A percentile compares a stretch with the other conserved stretches of the same genome.
Conservation (phyloP, 1,139 yeast genomes). For the Groenewaldozyma auringiensis region DNA sequence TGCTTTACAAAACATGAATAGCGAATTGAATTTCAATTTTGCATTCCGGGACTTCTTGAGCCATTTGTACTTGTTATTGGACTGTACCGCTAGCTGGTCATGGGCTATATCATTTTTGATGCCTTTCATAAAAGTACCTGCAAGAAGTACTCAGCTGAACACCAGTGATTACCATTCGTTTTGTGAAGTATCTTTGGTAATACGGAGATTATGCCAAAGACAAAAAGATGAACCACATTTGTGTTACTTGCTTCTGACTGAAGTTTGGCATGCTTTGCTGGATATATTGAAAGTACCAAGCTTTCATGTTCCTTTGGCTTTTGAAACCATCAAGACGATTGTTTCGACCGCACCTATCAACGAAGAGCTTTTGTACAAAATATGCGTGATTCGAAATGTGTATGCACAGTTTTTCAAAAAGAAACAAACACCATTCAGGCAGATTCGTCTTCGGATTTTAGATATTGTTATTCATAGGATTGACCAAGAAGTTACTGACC, state of each 20-base stretch:
- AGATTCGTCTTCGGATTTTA: constrained; percentile 17
- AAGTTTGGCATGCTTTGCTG: constrained; percentile 21
- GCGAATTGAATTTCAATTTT: constrained; percentile 17
- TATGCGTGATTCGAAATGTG: constrained; percentile 15
- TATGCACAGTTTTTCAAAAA: constrained; percentile 11
- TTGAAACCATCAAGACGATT: constrained; percentile 18
- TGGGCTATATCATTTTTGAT: constrained; percentile 18
- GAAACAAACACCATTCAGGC: constrained; percentile 13
- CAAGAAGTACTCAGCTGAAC: neutral
- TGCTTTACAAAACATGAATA: constrained; percentile 12
- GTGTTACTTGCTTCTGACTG: constrained; percentile 9
- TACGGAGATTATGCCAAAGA: constrained; percentile 7
- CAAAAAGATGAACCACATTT: constrained; percentile 10
- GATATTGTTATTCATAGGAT: constrained; percentile 10
- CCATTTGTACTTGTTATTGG: constrained; percentile 19
- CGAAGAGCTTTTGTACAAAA: constrained; percentile 13
- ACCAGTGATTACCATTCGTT: constrained; percentile 11
- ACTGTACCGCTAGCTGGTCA: constrained; percentile 12
- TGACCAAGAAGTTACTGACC: constrained; percentile 2
- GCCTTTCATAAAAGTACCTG: constrained; percentile 14
- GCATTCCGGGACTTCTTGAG: constrained; percentile 28
- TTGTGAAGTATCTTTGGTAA: constrained; percentile 10
- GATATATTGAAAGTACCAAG: constrained; percentile 15
- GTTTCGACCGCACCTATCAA: constrained; percentile 10
- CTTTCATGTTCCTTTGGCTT: constrained; percentile 15